Evolutionary conservation across 2,329 filamentous ascomycete genomes (phyloP).

Genomic region (Rhinocladiella similis): DNA sequence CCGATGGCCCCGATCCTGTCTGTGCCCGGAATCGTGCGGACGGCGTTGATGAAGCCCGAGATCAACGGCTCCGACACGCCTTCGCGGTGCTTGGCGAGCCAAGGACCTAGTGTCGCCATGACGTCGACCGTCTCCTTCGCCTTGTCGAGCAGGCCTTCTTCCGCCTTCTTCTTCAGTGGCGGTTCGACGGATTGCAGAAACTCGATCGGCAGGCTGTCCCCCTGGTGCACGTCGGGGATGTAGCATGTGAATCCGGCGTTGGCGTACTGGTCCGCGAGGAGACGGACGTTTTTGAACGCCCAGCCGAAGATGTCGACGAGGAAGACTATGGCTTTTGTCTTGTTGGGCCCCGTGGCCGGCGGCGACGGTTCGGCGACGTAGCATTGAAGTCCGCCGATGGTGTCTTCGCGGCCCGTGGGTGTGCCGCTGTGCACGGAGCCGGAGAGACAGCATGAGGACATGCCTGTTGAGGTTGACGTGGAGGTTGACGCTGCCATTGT

Average conservation of each 20-base stretch:
- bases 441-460: constrained; percentile 44
- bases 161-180: constrained; percentile 40
- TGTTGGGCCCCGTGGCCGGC: constrained; percentile 31
- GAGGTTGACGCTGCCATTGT: constrained; percentile 35
- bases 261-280: constrained; percentile 51
- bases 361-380: constrained; percentile 43
- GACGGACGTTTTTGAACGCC: constrained; percentile 47
- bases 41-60: constrained; percentile 43
- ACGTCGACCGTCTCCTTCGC: constrained; percentile 43
- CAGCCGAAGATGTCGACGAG: constrained; percentile 52
- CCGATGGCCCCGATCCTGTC: constrained; percentile 44
- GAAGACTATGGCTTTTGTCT: constrained; percentile 48
- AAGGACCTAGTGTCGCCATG: constrained; percentile 43
- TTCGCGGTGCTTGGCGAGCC: constrained; percentile 47
- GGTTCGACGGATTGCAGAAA: constrained; percentile 47
- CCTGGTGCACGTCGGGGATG: constrained; percentile 43
- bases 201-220: constrained; percentile 41
- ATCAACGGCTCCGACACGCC: constrained; percentile 44
- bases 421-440: constrained; percentile 30
- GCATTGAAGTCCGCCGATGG: constrained; percentile 42
- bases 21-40: constrained; percentile 41
- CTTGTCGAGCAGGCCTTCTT: constrained; percentile 39
- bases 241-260: constrained; percentile 48
- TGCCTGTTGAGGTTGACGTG: constrained; percentile 41
- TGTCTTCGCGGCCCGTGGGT: constrained; percentile 39